Evolutionary conservation across 2,329 filamentous ascomycete genomes (phyloP), one percentile per base, ranked within the genome.

Genomic region (Dactylellina leptospora): DNA sequence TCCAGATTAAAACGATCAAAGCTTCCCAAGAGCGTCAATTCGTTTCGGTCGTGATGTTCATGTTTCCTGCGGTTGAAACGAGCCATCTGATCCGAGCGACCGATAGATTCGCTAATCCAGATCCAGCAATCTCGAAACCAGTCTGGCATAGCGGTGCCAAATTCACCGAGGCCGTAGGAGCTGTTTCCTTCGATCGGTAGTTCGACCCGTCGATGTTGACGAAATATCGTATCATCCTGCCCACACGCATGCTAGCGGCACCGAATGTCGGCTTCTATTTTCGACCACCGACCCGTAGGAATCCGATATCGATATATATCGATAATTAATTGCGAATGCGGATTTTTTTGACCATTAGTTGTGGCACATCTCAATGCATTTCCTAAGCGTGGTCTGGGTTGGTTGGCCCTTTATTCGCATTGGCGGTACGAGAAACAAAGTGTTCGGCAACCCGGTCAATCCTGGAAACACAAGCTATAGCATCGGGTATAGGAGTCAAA

Each of bases 1-100:
- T 44, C 27, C 51, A 42, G 44, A 58, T 50, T 58, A 56, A 64
- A 48, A 50, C 50, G 16, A 42, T 28, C 51, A 6, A 27, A 55
- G 22, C 50, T 42, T 18, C 25, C 33, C 53, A 47, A 58, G 23
- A 58, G 38, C 40, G 54, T 47, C 42, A 58, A 20, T 58, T 47
- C 27, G 54, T 58, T 58, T 58, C 54, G 54, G 47, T 33, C 22
- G 13, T 22, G 28, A 4, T 53, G n/a, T 50, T 59, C 18, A 54
- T 68, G 45, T 68, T 60, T 68, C 54, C 36, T 58, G 36, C 38
- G 27, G 47, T 68, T 68, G 62, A 68, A 68, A 68, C 62, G 28
- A 54, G 47, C 30, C 51, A 54, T 68, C 47, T 55, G 54, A 54
- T 50, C 56, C 62, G 53, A 68, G 47, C 45, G n/a, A 60, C 42